Evolutionary conservation across 352 stramenopile species (phyloP).

Genomic region (Pythium dissotocum): DNA sequence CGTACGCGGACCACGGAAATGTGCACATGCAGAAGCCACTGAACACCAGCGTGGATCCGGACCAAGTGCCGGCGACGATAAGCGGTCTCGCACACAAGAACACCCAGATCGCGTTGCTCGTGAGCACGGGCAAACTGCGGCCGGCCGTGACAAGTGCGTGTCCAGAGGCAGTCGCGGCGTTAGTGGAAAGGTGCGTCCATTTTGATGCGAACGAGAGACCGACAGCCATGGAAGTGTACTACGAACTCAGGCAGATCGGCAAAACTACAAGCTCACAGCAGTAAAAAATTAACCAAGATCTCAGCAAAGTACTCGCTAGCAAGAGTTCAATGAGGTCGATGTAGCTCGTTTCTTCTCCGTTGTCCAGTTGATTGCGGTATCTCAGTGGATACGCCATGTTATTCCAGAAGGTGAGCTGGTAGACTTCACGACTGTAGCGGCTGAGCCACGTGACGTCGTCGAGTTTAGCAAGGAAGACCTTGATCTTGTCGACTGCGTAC

Average conservation of each 20-base stretch:
- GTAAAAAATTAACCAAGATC: background rate
- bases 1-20: background rate
- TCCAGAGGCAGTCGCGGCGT: slow-evolving; percentile 12
- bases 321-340: too few species aligned
- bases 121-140: slow-evolving; percentile 22
- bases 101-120: slow-evolving; percentile 26
- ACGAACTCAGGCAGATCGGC: background rate
- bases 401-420: background rate
- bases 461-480: background rate
- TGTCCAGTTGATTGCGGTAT: too few species aligned
- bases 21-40: background rate
- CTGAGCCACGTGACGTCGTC: background rate
- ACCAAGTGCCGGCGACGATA: background rate
- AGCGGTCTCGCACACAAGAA: slow-evolving; percentile 10
- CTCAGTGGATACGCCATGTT: background rate
- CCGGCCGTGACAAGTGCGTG: slow-evolving; percentile 14
- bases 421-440: background rate
- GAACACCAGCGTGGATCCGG: background rate
- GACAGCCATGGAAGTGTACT: background rate
- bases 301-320: too few species aligned
- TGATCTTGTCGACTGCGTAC: background rate
- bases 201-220: slow-evolving; percentile 8
- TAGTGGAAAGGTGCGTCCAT: slow-evolving; percentile 21
- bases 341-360: too few species aligned
- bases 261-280: background rate